These are phyloP conservation scores for Monosporascus sp. DNA, from an alignment of 2,329 filamentous ascomycete species.

Conservation along the genomic window DNA sequence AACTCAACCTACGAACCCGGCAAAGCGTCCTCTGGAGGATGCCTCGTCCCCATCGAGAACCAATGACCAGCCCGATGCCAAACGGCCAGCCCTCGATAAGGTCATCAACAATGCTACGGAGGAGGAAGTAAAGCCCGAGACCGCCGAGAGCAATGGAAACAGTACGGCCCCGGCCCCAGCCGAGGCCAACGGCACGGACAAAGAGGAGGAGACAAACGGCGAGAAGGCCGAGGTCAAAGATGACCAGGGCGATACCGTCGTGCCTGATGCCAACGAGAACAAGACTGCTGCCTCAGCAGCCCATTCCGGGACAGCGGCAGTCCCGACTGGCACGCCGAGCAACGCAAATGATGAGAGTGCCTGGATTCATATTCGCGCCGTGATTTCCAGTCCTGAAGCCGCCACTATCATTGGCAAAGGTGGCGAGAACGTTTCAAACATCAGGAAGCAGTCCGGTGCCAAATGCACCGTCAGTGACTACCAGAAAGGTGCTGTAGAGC, in stretches of 20 bases:
- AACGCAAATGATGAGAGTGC: slow-evolving; percentile 78
- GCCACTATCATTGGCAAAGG: slow-evolving; percentile 98
- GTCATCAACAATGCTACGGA: slow-evolving; percentile 58
- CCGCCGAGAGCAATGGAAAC: slow-evolving; percentile 33
- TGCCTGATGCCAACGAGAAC: slow-evolving; percentile 56
- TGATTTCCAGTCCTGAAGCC: slow-evolving; percentile 95
- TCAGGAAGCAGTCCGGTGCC: slow-evolving; percentile 87
- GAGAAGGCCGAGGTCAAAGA: slow-evolving; percentile 48
- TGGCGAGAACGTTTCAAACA: slow-evolving; percentile 96
- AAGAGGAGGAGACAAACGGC: slow-evolving; percentile 43
- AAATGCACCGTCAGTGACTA: slow-evolving; percentile 99
- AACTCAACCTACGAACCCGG: slow-evolving; percentile 59
- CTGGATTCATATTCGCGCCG: slow-evolving; percentile 95
- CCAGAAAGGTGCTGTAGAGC: slow-evolving; percentile 91
- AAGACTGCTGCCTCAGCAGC: slow-evolving; percentile 40
- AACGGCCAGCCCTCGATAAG: slow-evolving; percentile 94
- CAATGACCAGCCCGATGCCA: slow-evolving; percentile 92
- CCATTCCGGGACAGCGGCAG: slow-evolving; percentile 30
- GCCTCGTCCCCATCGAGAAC: slow-evolving; percentile 89
- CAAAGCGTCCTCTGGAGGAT: slow-evolving; percentile 94
- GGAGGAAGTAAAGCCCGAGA: slow-evolving; percentile 41
- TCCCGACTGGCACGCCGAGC: slow-evolving; percentile 35
- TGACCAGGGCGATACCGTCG: slow-evolving; percentile 62
- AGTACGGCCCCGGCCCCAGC: slow-evolving; percentile 27
- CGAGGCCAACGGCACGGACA: slow-evolving; percentile 41